phyloP scores from a whole-genome alignment of 179 eudicot genomes.

The Monotropa hypopitys region DNA sequence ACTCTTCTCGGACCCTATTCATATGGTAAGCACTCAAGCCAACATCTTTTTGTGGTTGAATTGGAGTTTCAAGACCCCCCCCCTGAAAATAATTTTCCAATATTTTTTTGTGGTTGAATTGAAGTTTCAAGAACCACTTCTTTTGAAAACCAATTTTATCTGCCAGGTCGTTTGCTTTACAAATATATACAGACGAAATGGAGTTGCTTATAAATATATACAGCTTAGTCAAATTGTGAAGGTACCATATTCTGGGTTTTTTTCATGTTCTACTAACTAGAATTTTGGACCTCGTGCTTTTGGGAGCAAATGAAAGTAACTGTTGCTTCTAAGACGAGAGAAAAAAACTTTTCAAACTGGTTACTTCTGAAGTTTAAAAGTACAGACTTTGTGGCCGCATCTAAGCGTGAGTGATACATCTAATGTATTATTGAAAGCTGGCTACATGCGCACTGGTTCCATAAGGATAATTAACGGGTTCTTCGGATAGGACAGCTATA shows the following conservation, averaged over 20 bases:
- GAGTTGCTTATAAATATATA: no score
- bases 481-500: not conserved
- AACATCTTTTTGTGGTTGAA: not conserved
- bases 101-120: not conserved
- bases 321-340: not conserved
- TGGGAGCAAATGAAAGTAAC: not conserved
- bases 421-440: not conserved
- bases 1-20: conserved; percentile 58
- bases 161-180: not conserved
- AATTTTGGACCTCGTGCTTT: not conserved
- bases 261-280: not conserved
- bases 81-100: not conserved
- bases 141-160: not conserved
- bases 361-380: not conserved
- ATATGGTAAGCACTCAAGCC: conserved; percentile 26
- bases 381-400: not conserved
- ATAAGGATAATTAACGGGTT: not conserved
- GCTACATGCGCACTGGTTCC: not conserved
- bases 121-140: not conserved
- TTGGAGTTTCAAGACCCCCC: not conserved
- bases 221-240: not conserved
- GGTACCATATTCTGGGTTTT: not conserved
- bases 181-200: no score
- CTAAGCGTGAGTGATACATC: not conserved
- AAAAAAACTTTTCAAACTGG: not conserved